These are phyloP conservation scores for Staphylotrichum tortipilum DNA, from an alignment of 495 filamentous ascomycete genomes.

Conservation along the genomic window DNA sequence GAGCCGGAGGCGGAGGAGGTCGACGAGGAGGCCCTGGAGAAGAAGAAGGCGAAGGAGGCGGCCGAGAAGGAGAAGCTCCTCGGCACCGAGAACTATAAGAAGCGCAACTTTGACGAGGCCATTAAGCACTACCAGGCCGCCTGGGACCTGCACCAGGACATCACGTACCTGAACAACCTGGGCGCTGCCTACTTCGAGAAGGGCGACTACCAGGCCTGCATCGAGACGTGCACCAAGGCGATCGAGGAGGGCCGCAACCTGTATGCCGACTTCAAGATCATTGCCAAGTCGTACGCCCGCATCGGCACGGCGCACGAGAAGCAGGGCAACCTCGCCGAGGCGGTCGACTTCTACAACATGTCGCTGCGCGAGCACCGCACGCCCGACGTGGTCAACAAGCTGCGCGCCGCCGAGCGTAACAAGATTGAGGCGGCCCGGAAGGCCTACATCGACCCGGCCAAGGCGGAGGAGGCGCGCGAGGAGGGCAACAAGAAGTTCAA, in stretches of 20 bases:
- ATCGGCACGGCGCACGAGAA: constrained; percentile 91
- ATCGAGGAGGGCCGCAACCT: constrained; percentile 80
- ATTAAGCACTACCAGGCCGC: constrained; percentile 94
- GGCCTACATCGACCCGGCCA: constrained; percentile 78
- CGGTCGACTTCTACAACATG: constrained; percentile 85
- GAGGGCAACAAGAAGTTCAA: constrained; percentile 95
- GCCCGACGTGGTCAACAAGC: constrained; percentile 84
- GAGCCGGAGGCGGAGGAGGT: constrained; percentile 53
- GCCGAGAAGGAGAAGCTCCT: constrained; percentile 92
- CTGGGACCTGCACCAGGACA: constrained; percentile 91
- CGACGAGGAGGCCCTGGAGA: constrained; percentile 72
- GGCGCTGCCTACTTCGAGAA: constrained; percentile 94
- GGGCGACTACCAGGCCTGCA: constrained; percentile 78
- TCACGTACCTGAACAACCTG: constrained; percentile 94
- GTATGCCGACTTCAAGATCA: constrained; percentile 90
- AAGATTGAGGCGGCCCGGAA: constrained; percentile 69
- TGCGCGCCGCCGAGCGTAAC: constrained; percentile 85
- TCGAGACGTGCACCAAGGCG: constrained; percentile 79
- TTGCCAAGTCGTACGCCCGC: constrained; percentile 92
- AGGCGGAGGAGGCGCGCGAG: constrained; percentile 93
- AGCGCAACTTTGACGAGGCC: constrained; percentile 87
- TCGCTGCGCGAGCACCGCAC: constrained; percentile 95
- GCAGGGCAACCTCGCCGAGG: constrained; percentile 64
- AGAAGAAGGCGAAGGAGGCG: constrained; percentile 83
- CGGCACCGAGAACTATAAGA: constrained; percentile 95